Evolutionary conservation across 2,329 filamentous ascomycete genomes (phyloP), one percentile per base, ranked within the genome.

Genomic region (Emericellopsis cladophorae): DNA sequence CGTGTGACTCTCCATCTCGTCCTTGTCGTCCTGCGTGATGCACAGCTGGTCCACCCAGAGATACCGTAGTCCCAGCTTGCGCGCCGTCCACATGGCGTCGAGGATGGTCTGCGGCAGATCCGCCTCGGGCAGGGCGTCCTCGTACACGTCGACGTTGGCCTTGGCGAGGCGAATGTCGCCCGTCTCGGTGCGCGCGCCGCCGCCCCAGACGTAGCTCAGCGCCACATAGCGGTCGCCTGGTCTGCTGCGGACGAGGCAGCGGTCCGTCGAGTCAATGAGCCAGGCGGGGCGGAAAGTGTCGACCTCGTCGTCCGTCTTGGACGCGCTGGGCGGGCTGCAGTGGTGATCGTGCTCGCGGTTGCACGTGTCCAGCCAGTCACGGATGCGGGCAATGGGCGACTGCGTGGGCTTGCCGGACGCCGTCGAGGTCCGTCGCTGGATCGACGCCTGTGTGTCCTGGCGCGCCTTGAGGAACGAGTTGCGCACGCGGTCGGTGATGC

Each of bases 11-110:
- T 59, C 58, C 48, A 57, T 58, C 44, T 64, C 59, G 16, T 51
- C 50, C 11, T 55, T 52, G 41, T 67, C 61, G 41, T 68, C 63
- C 47, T 70, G 67, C 5, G 65, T 55, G 42, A 67, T 65, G 40
- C 65, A 67, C 37, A 67, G 53, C 29, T 59, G 55, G 45, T 70
- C 67, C 29, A 70, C 60, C 67, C 67, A 70, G 16, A 70, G 52
- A 42, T 64, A 59, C 3, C 59, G 58, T 18, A 66, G 54, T 1
- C 60, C 61, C 10, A 69, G 52, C 50, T 65, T 66, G 45, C 57
- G 60, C 21, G 62, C 54, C 16, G 68, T 49, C 59, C 62, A 65
- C 45, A 68, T 64, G 44, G 64, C 64, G 44, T 67, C 64, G n/a
- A 58, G 42, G 41, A 67, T 61, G 5, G 64, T 65, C 40, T 60